Evolutionary conservation across 2,329 filamentous ascomycete species (phyloP).

Genomic region (Clarireedia paspali): DNA sequence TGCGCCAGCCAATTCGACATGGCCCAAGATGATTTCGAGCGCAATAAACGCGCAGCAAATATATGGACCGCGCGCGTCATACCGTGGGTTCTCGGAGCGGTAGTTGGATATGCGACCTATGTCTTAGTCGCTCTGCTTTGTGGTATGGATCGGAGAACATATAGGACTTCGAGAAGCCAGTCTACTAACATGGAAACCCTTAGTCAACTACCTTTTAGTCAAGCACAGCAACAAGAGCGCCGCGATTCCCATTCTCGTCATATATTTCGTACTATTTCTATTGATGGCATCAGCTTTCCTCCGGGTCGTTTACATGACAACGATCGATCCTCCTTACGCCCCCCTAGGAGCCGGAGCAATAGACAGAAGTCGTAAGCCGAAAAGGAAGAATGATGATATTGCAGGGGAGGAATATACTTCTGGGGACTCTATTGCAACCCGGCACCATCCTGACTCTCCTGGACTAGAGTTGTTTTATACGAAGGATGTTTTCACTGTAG

Average conservation of each 20-base stretch:
- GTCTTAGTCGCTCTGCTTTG: conserved; percentile 60
- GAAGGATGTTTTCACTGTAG: conserved; percentile 77
- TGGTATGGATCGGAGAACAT: conserved; percentile 41
- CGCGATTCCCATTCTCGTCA: conserved; percentile 60
- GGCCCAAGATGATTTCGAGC: conserved; percentile 5
- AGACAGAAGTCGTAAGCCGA: conserved; percentile 15
- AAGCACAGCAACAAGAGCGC: conserved; percentile 37
- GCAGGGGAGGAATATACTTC: conserved; percentile 19
- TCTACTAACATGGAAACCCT: conserved; percentile 5
- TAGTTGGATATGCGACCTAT: conserved; percentile 63
- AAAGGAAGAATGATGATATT: conserved; percentile 22
- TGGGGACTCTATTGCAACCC: conserved; percentile 11
- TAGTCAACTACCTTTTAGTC: conserved; percentile 66
- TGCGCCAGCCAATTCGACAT: not conserved
- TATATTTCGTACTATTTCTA: conserved; percentile 67
- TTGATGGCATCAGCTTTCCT: conserved; percentile 61
- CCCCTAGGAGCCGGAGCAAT: conserved; percentile 46
- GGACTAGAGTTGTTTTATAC: conserved; percentile 72
- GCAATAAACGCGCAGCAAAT: conserved; percentile 16
- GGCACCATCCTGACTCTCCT: conserved; percentile 46
- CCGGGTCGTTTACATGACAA: conserved; percentile 61
- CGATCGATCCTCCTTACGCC: conserved; percentile 64
- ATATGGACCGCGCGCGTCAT: conserved; percentile 41
- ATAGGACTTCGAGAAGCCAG: conserved; percentile 1
- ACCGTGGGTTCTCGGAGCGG: conserved; percentile 58